Base-by-base conservation (phyloP, 768 basidiomycete genomes). In the Leccinum pellstonianum region DNA sequence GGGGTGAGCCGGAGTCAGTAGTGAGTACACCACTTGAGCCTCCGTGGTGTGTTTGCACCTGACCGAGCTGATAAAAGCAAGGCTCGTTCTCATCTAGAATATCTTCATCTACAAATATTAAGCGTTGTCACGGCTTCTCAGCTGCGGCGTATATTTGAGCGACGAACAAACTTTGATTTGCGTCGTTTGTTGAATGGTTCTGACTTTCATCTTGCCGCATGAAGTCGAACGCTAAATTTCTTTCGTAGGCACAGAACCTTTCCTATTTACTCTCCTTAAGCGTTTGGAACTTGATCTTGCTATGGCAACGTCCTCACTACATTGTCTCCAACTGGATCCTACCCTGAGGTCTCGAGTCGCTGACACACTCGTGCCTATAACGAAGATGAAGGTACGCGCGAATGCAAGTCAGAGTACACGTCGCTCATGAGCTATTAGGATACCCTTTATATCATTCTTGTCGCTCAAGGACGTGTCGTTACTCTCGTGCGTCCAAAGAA, bases 1-100 rank as follows among this genome's bases (percentile, higher is more conserved):
- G 93, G 92, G 91, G 91, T 12, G 97, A 98, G 74, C 96, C 97
- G 0, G 97, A 98, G 75, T 92, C 90, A 61, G 88, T 98, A 63
- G 95, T 98, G 77, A 76, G 93, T 79, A 54, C 58, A 37, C 17
- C 46, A 17, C 15, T 21, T 25, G 27, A 27, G 8, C 23, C 19
- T 50, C 31, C 31, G 49, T 38, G 49, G 35, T 35, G 25, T 49
- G 25, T 52, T 55, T 50, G 53, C 55, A 59, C 50, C 64, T 62
- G 66, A 61, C 78, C 68, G 76, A 67, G 59, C 73, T 79, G 70
- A 69, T 76, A 80, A 77, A 88, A 86, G 83, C 57, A 86, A 98
- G 96, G 88, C 90, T 64, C 84, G 96, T 57, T 83, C 86, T 21
- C 97, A 98, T 78, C 83, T 99, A 61, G 96, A 98, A 73, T 97